These are phyloP conservation scores for Orbilia quercus DNA, from an alignment of 2,329 filamentous ascomycete genomes.

Conservation along the genomic window DNA sequence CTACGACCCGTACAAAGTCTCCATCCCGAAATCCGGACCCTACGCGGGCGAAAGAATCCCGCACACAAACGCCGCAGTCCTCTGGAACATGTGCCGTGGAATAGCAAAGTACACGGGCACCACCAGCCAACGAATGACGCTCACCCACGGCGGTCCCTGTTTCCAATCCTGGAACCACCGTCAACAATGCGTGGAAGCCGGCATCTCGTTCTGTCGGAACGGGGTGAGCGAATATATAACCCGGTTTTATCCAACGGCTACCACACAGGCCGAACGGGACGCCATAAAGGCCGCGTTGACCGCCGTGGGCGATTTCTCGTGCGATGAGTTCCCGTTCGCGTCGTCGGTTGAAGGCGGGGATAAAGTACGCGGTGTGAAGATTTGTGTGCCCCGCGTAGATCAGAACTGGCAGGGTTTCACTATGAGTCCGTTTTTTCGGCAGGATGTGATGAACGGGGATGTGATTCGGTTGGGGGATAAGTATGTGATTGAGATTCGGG, in stretches of 20 bases:
- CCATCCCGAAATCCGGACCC: constrained; percentile 16
- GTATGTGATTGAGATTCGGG: constrained; percentile 20
- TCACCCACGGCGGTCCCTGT: constrained; percentile 21
- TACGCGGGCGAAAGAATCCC: constrained; percentile 23
- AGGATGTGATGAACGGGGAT: constrained; percentile 6
- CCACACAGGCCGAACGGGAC: constrained; percentile 4
- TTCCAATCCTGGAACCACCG: constrained; percentile 16
- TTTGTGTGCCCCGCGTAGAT: constrained; percentile 16
- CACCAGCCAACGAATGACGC: constrained; percentile 6
- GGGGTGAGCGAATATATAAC: constrained; percentile 21
- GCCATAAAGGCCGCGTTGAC: constrained; percentile 7
- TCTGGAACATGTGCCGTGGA: constrained; percentile 28
- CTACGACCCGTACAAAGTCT: constrained; percentile 22
- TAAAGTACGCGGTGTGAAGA: background rate
- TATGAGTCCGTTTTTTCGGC: constrained; percentile 21
- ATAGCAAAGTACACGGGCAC: constrained; percentile 14
- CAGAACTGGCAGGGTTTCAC: constrained; percentile 22
- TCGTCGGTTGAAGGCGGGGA: constrained; percentile 21
- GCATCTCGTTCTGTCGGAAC: constrained; percentile 11
- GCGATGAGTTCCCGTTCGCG: constrained; percentile 27
- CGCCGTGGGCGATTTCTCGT: constrained; percentile 13
- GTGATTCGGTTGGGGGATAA: constrained; percentile 18
- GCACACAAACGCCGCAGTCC: constrained; percentile 21
- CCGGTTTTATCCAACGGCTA: constrained; percentile 7
- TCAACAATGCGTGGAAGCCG: constrained; percentile 8